Conservation (phyloP, 1,139 yeast genomes). For the Diutina catenulata region DNA sequence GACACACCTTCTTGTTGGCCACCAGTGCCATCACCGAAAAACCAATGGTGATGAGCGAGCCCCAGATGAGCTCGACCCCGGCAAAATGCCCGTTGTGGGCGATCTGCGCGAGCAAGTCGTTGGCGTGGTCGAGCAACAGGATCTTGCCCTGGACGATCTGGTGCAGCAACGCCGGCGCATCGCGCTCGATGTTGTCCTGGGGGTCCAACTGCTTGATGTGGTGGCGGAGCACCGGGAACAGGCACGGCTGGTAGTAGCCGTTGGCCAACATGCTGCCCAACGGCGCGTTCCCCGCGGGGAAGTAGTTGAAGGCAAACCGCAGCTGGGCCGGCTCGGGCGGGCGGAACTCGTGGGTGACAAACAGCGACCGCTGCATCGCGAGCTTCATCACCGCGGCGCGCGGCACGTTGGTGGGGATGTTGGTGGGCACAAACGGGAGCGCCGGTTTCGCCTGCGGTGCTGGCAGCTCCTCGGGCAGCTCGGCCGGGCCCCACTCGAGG, state of each 20-base stretch:
- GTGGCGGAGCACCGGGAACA: background rate
- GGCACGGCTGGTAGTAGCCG: constrained; percentile 3
- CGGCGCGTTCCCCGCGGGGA: background rate
- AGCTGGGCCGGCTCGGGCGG: background rate
- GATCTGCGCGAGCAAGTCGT: background rate
- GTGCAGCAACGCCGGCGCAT: background rate
- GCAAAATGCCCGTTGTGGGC: background rate
- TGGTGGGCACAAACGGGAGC: background rate
- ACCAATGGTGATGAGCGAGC: background rate
- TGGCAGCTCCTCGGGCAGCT: background rate
- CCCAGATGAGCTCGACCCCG: background rate
- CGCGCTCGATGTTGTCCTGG: too few species aligned
- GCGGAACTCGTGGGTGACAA: background rate
- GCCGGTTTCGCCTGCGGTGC: background rate
- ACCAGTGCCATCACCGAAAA: background rate
- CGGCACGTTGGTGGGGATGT: too few species aligned
- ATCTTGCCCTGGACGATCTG: background rate
- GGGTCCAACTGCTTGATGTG: too few species aligned
- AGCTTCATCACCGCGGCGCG: background rate
- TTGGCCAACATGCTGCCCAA: background rate
- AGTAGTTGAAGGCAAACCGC: background rate
- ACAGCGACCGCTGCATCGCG: background rate
- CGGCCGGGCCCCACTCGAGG: background rate
- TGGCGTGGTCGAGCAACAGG: background rate
- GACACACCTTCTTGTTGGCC: background rate